Evolutionary conservation across 345 rosid genomes (phyloP).

Genomic region (Salix exigua): DNA sequence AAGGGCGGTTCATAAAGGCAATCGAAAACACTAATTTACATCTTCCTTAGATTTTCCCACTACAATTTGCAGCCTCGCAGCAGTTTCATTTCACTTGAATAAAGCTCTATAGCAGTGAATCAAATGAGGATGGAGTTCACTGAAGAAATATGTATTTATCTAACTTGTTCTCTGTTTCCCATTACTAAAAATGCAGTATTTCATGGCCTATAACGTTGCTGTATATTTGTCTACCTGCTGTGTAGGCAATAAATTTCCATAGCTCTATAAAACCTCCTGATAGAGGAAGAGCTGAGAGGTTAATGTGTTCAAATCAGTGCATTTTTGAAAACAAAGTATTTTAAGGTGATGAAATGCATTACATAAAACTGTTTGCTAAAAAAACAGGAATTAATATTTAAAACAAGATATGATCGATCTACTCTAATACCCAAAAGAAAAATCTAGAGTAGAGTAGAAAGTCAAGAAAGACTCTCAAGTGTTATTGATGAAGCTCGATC

Average conservation of each 20-base stretch:
- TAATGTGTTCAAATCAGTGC: background rate
- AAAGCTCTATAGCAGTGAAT: background rate
- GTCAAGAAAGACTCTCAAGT: no score
- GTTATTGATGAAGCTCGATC: no score
- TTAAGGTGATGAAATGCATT: no score
- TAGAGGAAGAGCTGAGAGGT: background rate
- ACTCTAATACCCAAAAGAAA: no score
- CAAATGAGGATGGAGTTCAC: background rate
- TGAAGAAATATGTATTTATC: background rate
- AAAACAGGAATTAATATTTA: no score
- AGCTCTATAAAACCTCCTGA: background rate
- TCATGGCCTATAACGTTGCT: background rate
- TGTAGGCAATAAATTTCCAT: background rate
- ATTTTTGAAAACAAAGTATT: no score
- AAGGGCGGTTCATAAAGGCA: slow-evolving; percentile 30
- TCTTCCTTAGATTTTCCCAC: background rate
- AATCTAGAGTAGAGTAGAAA: no score
- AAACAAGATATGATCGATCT: no score
- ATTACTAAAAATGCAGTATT: background rate
- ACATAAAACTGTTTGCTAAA: no score
- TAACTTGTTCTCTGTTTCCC: background rate
- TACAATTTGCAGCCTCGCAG: background rate
- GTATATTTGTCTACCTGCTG: background rate
- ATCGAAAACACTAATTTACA: background rate
- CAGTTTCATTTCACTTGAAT: background rate